These are phyloP conservation scores for Amanita brunnescens DNA, from an alignment of 768 basidiomycete species.

Conservation along the genomic window DNA sequence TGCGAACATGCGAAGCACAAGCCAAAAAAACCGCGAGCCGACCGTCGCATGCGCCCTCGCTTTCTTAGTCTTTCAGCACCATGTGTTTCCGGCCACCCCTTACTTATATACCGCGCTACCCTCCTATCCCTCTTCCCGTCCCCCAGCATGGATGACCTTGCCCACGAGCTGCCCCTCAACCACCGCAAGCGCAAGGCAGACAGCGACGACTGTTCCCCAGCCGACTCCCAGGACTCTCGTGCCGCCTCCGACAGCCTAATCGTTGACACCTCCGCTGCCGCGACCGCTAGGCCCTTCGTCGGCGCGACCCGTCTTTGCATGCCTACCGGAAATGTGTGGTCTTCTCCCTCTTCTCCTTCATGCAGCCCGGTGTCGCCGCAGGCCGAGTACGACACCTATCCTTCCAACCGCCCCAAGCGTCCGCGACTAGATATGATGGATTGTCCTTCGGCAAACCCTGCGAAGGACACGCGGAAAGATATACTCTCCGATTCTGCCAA, in stretches of 20 bases:
- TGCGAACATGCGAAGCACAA: conserved; percentile 22
- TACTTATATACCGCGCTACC: conserved; percentile 29
- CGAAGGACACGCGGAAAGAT: conserved; percentile 15
- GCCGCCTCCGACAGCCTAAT: conserved; percentile 4
- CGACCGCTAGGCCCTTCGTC: conserved; percentile 1
- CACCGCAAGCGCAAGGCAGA: conserved; percentile 65
- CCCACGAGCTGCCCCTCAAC: conserved; percentile 42
- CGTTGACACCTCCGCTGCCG: conserved; percentile 4
- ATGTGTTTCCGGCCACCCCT: conserved; percentile 35
- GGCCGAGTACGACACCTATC: conserved; percentile 14
- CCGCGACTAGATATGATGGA: conserved; percentile 30
- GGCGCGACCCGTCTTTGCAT: conserved; percentile 34
- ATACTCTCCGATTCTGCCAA: conserved; percentile 11
- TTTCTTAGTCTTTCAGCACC: conserved; percentile 26
- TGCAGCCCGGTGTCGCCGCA: conserved; percentile 23
- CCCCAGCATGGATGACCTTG: conserved; percentile 51
- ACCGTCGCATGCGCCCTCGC: conserved; percentile 13
- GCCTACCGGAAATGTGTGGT: conserved; percentile 21
- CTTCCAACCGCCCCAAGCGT: conserved; percentile 25
- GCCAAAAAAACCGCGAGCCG: conserved; percentile 6
- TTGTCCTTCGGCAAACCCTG: conserved; percentile 13
- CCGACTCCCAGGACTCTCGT: conserved; percentile 12
- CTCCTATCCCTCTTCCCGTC: conserved; percentile 13
- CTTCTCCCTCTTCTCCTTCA: conserved; percentile 21
- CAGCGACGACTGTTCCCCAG: conserved; percentile 30